These are phyloP conservation scores for Simplicillium sp. DNA, from an alignment of 2,329 filamentous ascomycete species.

Conservation along the genomic window DNA sequence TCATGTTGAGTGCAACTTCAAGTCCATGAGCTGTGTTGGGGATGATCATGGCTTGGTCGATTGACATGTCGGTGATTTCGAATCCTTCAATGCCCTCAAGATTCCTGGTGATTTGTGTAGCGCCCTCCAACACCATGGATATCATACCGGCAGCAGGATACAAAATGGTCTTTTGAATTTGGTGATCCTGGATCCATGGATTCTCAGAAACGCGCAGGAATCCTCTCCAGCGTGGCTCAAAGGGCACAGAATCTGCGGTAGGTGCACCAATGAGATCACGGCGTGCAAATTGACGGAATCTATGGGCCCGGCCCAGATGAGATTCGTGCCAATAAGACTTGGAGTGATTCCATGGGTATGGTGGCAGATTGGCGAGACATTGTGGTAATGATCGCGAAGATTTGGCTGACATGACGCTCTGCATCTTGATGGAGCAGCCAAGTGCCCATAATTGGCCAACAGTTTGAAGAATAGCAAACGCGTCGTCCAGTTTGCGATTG, in stretches of 20 bases:
- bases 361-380: conserved; percentile 35
- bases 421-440: conserved; percentile 22
- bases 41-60: conserved; percentile 42
- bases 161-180: conserved; percentile 38
- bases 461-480: conserved; percentile 16
- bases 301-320: conserved; percentile 30
- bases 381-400: conserved; percentile 10
- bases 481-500: conserved; percentile 13
- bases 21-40: conserved; percentile 35
- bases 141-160: conserved; percentile 43
- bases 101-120: conserved; percentile 25
- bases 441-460: conserved; percentile 26
- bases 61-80: conserved; percentile 34
- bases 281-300: conserved; percentile 33
- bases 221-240: conserved; percentile 38
- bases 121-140: conserved; percentile 38
- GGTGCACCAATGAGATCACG: conserved; percentile 42
- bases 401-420: conserved; percentile 15
- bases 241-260: conserved; percentile 31
- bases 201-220: conserved; percentile 38
- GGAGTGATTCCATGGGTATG: conserved; percentile 45
- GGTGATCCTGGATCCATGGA: conserved; percentile 43
- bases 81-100: conserved; percentile 21
- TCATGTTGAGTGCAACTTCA: conserved; percentile 39
- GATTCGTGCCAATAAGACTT: conserved; percentile 45